These are phyloP conservation scores for Aspergillus intermedius DNA, from an alignment of 2,329 filamentous ascomycete species.

Conservation along the genomic window DNA sequence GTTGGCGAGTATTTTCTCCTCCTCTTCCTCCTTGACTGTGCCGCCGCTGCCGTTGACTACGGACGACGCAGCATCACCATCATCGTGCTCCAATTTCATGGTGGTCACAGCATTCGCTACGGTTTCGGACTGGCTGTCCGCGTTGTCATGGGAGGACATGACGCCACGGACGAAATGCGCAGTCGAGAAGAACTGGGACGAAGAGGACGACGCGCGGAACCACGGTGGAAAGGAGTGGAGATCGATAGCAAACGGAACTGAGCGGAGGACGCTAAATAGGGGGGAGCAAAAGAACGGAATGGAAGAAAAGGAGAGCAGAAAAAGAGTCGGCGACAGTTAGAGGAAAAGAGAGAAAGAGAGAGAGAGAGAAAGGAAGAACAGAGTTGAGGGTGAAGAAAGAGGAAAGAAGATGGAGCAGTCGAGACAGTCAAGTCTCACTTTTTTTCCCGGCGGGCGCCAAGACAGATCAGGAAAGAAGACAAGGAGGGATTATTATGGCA, in stretches of 20 bases:
- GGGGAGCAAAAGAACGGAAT: background rate
- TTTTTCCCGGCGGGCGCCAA: background rate
- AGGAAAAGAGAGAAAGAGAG: background rate
- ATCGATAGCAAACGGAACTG: constrained; percentile 4
- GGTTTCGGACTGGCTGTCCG: constrained; percentile 31
- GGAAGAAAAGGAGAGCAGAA: constrained; percentile 3
- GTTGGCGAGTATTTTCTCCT: background rate
- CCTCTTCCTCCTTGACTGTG: constrained; percentile 14
- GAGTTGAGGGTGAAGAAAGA: background rate
- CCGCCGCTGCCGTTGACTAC: constrained; percentile 20
- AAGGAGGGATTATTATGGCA: background rate
- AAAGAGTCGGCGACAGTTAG: background rate
- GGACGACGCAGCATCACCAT: constrained; percentile 15
- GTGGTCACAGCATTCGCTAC: constrained; percentile 31
- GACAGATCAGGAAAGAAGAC: background rate
- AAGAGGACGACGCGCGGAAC: constrained; percentile 3
- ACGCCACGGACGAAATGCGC: constrained; percentile 29
- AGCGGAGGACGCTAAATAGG: background rate
- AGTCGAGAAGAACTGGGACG: constrained; percentile 7
- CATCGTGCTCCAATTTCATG: constrained; percentile 27
- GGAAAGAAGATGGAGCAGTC: background rate
- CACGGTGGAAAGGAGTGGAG: constrained; percentile 1
- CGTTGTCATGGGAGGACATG: constrained; percentile 38
- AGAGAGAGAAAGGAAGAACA: background rate
- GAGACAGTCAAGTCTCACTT: background rate